Evolutionary conservation across 1,284 basidiomycete genomes (phyloP).

Genomic region (Erythrobasidium hasegawianum): DNA sequence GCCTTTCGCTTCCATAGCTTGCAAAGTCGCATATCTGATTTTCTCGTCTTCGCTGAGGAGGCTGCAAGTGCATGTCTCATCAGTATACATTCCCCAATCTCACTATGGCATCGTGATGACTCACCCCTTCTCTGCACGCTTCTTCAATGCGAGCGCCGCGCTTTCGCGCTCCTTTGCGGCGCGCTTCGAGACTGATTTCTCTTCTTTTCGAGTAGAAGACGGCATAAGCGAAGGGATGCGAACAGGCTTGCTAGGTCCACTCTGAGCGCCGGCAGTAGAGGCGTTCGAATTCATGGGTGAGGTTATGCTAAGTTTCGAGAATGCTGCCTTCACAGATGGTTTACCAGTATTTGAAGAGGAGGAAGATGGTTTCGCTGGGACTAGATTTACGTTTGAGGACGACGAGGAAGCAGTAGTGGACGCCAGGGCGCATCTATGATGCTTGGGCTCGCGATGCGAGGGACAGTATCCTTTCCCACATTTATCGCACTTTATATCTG

Average conservation of each 20-base stretch:
- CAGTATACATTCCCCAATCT: background rate
- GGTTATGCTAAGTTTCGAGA: slow-evolving; percentile 3
- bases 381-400: background rate
- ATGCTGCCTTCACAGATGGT: slow-evolving; percentile 1
- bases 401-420: background rate
- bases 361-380: background rate
- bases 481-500: slow-evolving; percentile 37
- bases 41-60: slow-evolving; percentile 41
- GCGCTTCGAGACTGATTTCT: slow-evolving; percentile 28
- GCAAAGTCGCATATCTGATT: slow-evolving; percentile 38
- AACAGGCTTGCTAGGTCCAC: background rate
- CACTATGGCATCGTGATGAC: background rate
- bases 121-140: slow-evolving; percentile 41
- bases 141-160: slow-evolving; percentile 37
- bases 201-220: background rate
- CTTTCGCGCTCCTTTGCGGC: slow-evolving; percentile 37
- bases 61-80: background rate
- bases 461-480: slow-evolving; percentile 39
- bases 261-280: background rate
- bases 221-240: background rate
- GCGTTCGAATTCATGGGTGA: background rate
- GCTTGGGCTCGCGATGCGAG: slow-evolving; percentile 35
- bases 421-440: slow-evolving; percentile 36
- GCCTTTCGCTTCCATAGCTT: slow-evolving; percentile 36
- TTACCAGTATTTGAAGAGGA: background rate